Conservation (phyloP, 805 yeast species). For the Wickerhamiella bombiphila region DNA sequence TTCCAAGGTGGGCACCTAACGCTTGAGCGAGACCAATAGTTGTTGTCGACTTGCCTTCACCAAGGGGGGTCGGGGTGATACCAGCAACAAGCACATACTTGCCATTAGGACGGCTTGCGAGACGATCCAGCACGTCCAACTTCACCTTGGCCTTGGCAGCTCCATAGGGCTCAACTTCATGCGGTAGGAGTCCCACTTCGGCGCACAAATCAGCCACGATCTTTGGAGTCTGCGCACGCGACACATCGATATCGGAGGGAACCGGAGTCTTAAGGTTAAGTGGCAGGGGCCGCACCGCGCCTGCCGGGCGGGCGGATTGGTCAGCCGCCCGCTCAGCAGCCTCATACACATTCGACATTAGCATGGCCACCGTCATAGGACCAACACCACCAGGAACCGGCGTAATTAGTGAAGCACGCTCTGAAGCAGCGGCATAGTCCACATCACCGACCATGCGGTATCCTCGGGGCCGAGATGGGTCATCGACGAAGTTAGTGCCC, state of each 20-base stretch:
- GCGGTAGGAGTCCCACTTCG: conserved; percentile 65
- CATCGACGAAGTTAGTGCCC: conserved; percentile 82
- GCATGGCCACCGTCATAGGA: conserved; percentile 98
- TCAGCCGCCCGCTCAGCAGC: conserved; percentile 46
- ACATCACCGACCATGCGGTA: conserved; percentile 88
- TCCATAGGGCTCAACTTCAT: conserved; percentile 81
- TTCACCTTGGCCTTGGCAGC: conserved; percentile 79
- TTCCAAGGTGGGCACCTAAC: conserved; percentile 73
- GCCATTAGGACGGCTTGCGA: conserved; percentile 51
- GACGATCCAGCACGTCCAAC: conserved; percentile 53
- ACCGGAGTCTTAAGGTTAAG: conserved; percentile 49
- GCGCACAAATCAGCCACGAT: conserved; percentile 57
- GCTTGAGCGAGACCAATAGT: conserved; percentile 97
- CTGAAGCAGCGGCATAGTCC: conserved; percentile 54
- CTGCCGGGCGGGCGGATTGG: conserved; percentile 29
- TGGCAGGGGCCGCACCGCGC: conserved; percentile 41
- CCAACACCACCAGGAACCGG: conserved; percentile 99
- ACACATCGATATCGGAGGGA: conserved; percentile 82
- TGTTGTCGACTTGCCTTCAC: conserved; percentile 96
- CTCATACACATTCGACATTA: conserved; percentile 63
- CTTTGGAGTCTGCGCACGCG: conserved; percentile 80
- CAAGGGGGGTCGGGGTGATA: conserved; percentile 95
- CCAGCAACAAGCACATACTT: conserved; percentile 88
- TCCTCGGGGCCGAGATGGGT: conserved; percentile 60
- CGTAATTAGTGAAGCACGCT: conserved; percentile 57